A percentile compares a stretch with the other conserved stretches of the same genome.
These are phyloP conservation scores for Musa schizocarpa DNA, from an alignment of 176 grass and related monocot species.

Conservation along the genomic window DNA sequence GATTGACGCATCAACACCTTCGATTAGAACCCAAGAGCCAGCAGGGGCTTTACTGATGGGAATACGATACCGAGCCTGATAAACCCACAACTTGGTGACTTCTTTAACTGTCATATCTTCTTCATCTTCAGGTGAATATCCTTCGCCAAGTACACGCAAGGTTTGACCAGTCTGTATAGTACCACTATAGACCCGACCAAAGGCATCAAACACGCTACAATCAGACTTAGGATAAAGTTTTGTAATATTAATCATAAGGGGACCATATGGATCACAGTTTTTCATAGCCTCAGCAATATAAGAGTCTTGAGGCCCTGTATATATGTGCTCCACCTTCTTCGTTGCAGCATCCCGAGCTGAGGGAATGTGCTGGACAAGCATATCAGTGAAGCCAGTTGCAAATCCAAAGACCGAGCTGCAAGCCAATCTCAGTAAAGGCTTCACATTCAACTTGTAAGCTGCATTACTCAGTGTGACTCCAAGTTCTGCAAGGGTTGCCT, in stretches of 20 bases:
- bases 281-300: conserved; percentile 66
- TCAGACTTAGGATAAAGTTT: conserved; percentile 93
- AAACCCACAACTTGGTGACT: conserved; percentile 97
- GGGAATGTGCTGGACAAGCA: conserved; percentile 87
- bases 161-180: conserved; percentile 92
- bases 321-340: conserved; percentile 83
- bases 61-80: conserved; percentile 90
- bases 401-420: conserved; percentile 93
- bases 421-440: conserved; percentile 79
- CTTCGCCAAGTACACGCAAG: conserved; percentile 84
- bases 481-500: conserved; percentile 71
- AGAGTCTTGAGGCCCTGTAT: conserved; percentile 78
- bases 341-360: conserved; percentile 75
- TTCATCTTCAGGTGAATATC: conserved; percentile 97
- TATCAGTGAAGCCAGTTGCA: conserved; percentile 89
- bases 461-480: conserved; percentile 83
- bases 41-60: conserved; percentile 83
- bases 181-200: conserved; percentile 86
- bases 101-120: conserved; percentile 99
- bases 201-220: conserved; percentile 98
- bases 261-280: conserved; percentile 68
- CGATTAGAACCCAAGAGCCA: conserved; percentile 99
- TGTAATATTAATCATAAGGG: conserved; percentile 88
- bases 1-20: conserved; percentile 95
- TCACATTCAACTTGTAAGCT: conserved; percentile 93